Evolutionary conservation across 1,139 yeast species (phyloP).

Genomic region (Sugiyamaella grinbergsii): DNA sequence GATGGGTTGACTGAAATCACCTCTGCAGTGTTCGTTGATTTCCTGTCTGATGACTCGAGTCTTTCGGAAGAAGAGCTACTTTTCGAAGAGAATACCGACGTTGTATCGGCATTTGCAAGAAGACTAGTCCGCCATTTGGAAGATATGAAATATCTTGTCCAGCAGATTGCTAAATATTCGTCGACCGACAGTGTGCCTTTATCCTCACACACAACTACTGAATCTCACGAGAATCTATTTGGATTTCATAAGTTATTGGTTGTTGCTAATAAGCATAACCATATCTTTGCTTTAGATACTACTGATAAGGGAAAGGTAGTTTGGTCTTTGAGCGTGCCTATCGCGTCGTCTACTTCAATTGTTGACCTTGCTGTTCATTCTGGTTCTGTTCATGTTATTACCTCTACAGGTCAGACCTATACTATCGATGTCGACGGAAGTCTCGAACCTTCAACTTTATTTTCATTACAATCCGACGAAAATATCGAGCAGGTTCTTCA

Average conservation of each 20-base stretch:
- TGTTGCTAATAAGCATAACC: conserved; percentile 49
- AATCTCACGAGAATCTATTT: conserved; percentile 42
- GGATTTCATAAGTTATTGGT: conserved; percentile 55
- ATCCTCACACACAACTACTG: conserved; percentile 21
- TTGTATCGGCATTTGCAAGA: conserved; percentile 48
- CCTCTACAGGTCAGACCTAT: conserved; percentile 27
- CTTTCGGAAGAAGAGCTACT: conserved; percentile 45
- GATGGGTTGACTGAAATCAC: conserved; percentile 49
- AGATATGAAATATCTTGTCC: conserved; percentile 27
- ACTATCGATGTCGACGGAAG: conserved; percentile 34
- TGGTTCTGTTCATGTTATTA: conserved; percentile 30
- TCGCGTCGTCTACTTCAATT: conserved; percentile 17
- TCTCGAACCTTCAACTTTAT: conserved; percentile 23
- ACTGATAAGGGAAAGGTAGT: conserved; percentile 42
- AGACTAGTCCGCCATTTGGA: conserved; percentile 48
- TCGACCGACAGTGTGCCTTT: conserved; percentile 2
- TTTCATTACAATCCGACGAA: conserved; percentile 19
- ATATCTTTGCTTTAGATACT: conserved; percentile 50
- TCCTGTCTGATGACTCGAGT: conserved; percentile 41
- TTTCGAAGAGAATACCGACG: conserved; percentile 44
- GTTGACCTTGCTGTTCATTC: conserved; percentile 34
- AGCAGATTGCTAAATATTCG: not conserved
- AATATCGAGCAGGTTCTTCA: conserved; percentile 9
- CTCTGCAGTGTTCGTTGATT: conserved; percentile 47
- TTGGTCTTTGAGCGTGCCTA: conserved; percentile 47